These are phyloP conservation scores for Cryphonectria naterciae DNA, from an alignment of 2,329 filamentous ascomycete species.

Conservation along the genomic window DNA sequence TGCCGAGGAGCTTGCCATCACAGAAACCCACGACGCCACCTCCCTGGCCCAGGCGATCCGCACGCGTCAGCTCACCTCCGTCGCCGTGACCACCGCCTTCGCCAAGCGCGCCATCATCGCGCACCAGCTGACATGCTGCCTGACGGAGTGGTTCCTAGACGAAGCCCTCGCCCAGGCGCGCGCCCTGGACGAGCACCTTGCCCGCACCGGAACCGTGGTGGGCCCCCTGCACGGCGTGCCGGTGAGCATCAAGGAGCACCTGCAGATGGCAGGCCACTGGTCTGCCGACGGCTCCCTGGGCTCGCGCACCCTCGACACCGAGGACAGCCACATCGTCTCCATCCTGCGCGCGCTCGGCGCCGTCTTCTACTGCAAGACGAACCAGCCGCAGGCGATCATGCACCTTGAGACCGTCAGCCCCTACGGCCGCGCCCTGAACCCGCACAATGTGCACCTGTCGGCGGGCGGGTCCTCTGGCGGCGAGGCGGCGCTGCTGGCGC, in stretches of 20 bases:
- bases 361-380: slow-evolving; percentile 70
- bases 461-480: slow-evolving; percentile 70
- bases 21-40: slow-evolving; percentile 49
- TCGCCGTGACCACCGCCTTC: slow-evolving; percentile 48
- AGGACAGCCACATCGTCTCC: slow-evolving; percentile 60
- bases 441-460: slow-evolving; percentile 61
- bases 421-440: slow-evolving; percentile 66
- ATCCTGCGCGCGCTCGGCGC: slow-evolving; percentile 63
- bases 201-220: slow-evolving; percentile 44
- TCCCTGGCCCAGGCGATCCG: slow-evolving; percentile 46
- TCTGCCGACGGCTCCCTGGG: slow-evolving; percentile 56
- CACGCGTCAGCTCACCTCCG: slow-evolving; percentile 40
- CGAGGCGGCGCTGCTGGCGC: slow-evolving; percentile 45
- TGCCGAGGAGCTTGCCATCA: slow-evolving; percentile 51
- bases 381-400: slow-evolving; percentile 63
- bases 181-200: slow-evolving; percentile 47
- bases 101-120: slow-evolving; percentile 50
- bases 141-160: slow-evolving; percentile 33
- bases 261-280: slow-evolving; percentile 56
- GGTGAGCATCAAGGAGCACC: slow-evolving; percentile 61
- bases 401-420: slow-evolving; percentile 64
- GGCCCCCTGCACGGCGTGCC: slow-evolving; percentile 62
- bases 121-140: slow-evolving; percentile 43
- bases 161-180: slow-evolving; percentile 36
- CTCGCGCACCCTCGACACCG: slow-evolving; percentile 52